Conservation (phyloP, 1,139 yeast genomes). For the Magnusiomyces ingens region DNA sequence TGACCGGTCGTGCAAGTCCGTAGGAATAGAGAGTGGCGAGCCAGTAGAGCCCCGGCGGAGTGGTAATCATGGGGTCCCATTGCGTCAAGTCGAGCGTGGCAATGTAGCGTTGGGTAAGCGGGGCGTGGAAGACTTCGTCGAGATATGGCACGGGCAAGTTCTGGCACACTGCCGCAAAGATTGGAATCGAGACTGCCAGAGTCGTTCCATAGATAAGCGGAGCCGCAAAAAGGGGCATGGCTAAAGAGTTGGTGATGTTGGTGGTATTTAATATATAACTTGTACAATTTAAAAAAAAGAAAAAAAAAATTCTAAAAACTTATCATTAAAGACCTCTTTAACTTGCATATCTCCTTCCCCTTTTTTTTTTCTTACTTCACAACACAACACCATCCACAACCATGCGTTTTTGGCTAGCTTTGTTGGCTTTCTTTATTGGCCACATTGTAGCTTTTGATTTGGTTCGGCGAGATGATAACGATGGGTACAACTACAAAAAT, state of each 20-base stretch:
- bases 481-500: neutral
- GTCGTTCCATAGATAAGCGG: too few relatives aligned
- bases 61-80: constrained; percentile 91
- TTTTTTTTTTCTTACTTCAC: too few relatives aligned
- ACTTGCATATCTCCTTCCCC: too few relatives aligned
- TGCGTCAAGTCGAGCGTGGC: constrained; percentile 44
- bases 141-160: constrained; percentile 13
- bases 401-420: too few relatives aligned
- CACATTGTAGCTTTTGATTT: neutral
- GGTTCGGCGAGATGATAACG: neutral
- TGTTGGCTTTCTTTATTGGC: too few relatives aligned
- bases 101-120: constrained; percentile 68
- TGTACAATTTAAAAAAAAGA: too few relatives aligned
- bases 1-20: neutral
- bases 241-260: too few relatives aligned
- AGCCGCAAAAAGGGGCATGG: too few relatives aligned
- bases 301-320: too few relatives aligned
- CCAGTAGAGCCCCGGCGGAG: constrained; percentile 89
- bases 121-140: constrained; percentile 83
- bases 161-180: constrained; percentile 3
- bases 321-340: too few relatives aligned
- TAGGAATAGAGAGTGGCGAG: constrained; percentile 50
- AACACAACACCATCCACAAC: too few relatives aligned
- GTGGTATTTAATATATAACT: too few relatives aligned
- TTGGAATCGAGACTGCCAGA: neutral